Conservation (phyloP, 2,329 filamentous ascomycete species). For the Xylariaceae sp. region DNA sequence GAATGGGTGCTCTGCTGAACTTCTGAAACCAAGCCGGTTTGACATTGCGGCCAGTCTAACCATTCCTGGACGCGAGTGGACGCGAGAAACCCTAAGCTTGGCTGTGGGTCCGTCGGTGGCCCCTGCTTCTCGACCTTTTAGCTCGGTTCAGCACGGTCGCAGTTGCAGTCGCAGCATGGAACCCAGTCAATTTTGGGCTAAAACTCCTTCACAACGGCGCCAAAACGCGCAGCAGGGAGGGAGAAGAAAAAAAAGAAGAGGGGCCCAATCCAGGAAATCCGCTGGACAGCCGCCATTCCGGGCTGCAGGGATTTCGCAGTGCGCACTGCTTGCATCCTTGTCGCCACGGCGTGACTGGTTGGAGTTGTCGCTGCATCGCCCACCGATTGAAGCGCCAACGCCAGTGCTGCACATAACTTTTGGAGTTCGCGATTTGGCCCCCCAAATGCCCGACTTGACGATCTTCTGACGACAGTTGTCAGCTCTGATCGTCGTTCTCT, state of each 20-base stretch:
- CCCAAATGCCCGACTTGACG: background rate
- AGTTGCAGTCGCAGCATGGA: no score
- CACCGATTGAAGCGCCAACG: constrained; percentile 8
- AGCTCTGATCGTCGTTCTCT: background rate
- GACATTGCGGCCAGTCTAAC: constrained; percentile 6
- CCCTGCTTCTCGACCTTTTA: background rate
- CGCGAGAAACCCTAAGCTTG: background rate
- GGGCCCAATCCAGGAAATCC: background rate
- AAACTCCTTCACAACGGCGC: background rate
- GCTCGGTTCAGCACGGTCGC: background rate
- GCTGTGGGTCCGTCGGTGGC: background rate
- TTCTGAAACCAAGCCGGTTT: constrained; percentile 19
- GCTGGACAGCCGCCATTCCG: background rate
- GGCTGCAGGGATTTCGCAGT: background rate
- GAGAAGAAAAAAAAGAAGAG: background rate
- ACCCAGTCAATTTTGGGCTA: background rate
- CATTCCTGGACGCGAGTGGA: background rate
- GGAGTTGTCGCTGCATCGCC: constrained; percentile 5
- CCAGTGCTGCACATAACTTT: background rate
- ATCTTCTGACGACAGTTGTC: constrained; percentile 1
- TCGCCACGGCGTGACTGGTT: constrained; percentile 22
- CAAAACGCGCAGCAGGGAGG: background rate
- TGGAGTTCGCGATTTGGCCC: background rate
- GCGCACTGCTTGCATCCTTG: constrained; percentile 15
- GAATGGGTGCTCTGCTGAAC: background rate